A percentile compares a stretch with the other conserved stretches of the same genome.
Conservation (phyloP, 23 red algal species). For the Gracilariopsis chorda region DNA sequence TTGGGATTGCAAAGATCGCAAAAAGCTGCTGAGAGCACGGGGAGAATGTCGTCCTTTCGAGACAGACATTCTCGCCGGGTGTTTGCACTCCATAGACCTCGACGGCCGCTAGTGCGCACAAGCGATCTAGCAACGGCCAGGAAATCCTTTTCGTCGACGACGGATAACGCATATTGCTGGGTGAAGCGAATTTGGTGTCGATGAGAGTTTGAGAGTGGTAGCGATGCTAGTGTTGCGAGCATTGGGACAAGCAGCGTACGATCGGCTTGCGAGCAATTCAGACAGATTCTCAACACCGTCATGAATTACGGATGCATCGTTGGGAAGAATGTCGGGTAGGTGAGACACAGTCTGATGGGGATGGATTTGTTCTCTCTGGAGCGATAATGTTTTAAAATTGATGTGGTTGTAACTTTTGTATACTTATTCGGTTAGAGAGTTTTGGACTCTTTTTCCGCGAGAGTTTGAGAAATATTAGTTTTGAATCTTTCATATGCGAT, state of each 20-base stretch:
- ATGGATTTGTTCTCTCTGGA: too few relatives aligned
- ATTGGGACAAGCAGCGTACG: constrained; percentile 47
- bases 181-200: constrained; percentile 35
- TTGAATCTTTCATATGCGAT: too few relatives aligned
- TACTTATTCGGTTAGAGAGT: too few relatives aligned
- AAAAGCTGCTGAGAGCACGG: constrained; percentile 2
- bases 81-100: constrained; percentile 9
- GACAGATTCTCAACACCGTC: constrained; percentile 21
- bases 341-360: constrained; percentile 23
- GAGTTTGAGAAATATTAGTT: too few relatives aligned
- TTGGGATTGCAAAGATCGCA: constrained; percentile 18
- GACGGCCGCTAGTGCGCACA: constrained; percentile 10
- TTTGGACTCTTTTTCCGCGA: too few relatives aligned
- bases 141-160: constrained; percentile 40
- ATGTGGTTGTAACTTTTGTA: too few relatives aligned
- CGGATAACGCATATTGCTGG: constrained; percentile 18
- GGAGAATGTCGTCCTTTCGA: constrained; percentile 10
- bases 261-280: constrained; percentile 28
- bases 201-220: constrained; percentile 26
- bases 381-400: too few relatives aligned
- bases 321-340: constrained; percentile 35
- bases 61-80: neutral
- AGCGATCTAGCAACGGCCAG: constrained; percentile 27
- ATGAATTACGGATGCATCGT: constrained; percentile 26
- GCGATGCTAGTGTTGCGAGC: constrained; percentile 27